Conservation (phyloP, 208 protist species). For the Giardia duodenalis region DNA sequence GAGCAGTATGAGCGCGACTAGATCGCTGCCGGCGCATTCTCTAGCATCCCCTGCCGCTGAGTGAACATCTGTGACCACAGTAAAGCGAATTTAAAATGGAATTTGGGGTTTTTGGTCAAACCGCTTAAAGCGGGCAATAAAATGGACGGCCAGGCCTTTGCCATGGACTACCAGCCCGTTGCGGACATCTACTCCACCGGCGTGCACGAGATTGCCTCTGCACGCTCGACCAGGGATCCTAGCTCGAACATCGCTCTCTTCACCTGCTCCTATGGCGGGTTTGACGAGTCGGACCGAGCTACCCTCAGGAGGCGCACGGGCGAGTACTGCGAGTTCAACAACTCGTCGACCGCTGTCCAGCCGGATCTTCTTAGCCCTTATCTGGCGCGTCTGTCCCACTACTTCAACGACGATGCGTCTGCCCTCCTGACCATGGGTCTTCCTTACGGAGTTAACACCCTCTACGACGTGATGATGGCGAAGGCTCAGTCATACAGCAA, state of each 20-base stretch:
- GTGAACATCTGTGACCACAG: too few species aligned
- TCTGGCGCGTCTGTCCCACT: neutral
- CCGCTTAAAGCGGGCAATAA: too few species aligned
- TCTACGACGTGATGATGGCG: neutral
- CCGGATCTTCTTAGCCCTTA: neutral
- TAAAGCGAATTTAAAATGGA: too few species aligned
- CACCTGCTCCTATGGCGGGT: neutral
- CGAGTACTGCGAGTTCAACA: neutral
- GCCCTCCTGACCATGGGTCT: neutral
- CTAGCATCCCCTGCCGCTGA: too few species aligned
- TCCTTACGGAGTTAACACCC: neutral
- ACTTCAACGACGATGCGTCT: neutral
- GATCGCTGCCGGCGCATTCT: too few species aligned
- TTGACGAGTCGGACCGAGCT: neutral
- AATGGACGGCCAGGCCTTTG: neutral
- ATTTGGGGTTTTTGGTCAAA: too few species aligned
- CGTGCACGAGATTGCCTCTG: neutral
- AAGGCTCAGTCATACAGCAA: neutral
- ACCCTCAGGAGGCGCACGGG: neutral
- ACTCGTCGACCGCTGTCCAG: neutral
- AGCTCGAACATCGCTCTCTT: neutral
- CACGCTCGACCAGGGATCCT: neutral
- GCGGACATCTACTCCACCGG: neutral
- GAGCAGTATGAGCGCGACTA: neutral
- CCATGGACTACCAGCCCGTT: neutral